These are phyloP conservation scores for Leonotis leonurus DNA, from an alignment of 257 asterid genomes.

Conservation along the genomic window DNA sequence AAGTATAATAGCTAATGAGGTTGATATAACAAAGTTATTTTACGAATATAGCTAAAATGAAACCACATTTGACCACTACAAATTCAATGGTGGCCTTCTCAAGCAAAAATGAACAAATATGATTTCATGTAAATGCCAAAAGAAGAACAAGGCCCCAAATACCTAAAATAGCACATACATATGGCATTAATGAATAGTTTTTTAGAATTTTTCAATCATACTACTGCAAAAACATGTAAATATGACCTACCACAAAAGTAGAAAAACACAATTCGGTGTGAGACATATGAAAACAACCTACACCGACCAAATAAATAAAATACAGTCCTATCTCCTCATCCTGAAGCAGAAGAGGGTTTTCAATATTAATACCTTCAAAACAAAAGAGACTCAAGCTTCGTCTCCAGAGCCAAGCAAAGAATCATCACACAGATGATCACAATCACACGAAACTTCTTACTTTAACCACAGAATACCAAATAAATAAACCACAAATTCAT, in stretches of 20 bases:
- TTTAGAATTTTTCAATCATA: not conserved
- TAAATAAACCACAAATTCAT: not conserved
- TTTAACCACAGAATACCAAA: not conserved
- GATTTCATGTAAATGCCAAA: constrained; percentile 4
- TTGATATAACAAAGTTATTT: not conserved
- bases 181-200: not conserved
- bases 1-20: not conserved
- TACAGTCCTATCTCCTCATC: not conserved
- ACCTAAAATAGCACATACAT: not conserved
- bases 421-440: too few relatives aligned
- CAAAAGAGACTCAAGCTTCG: too few relatives aligned
- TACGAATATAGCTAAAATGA: constrained; percentile 5
- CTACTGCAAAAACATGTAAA: not conserved
- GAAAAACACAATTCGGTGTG: too few relatives aligned
- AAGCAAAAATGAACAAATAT: not conserved
- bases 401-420: too few relatives aligned
- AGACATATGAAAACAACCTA: not conserved
- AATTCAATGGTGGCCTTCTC: not conserved
- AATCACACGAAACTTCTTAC: not conserved
- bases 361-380: not conserved
- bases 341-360: not conserved
- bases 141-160: not conserved
- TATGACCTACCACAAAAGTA: not conserved
- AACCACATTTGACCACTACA: too few relatives aligned
- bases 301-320: not conserved